These are phyloP conservation scores for Curvularia verruculosa DNA, from an alignment of 2,329 filamentous ascomycete genomes.

Conservation along the genomic window DNA sequence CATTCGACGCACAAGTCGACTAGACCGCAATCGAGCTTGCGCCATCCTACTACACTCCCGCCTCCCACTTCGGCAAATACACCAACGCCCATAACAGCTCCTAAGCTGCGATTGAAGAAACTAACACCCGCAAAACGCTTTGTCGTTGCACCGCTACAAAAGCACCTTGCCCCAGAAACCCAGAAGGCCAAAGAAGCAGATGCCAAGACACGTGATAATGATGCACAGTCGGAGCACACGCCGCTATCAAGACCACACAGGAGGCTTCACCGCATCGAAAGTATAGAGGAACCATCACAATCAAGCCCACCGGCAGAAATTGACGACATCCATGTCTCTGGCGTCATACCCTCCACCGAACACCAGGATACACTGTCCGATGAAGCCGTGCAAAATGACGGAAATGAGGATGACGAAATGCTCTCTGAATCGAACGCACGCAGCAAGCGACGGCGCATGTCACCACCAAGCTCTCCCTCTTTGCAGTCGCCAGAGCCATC, in stretches of 20 bases:
- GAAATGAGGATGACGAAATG: slow-evolving; percentile 32
- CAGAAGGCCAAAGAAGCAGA: slow-evolving; percentile 9
- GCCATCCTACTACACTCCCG: slow-evolving; percentile 26
- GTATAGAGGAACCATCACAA: slow-evolving; percentile 41
- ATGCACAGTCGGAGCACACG: slow-evolving; percentile 11
- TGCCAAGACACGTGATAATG: slow-evolving; percentile 3
- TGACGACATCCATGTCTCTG: slow-evolving; percentile 8
- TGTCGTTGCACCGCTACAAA: slow-evolving; percentile 29
- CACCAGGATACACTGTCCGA: slow-evolving; percentile 10
- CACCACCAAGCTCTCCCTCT: slow-evolving; percentile 16
- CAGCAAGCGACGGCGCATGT: slow-evolving; percentile 37
- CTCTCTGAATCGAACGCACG: slow-evolving; percentile 28
- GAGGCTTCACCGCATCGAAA: slow-evolving; percentile 39
- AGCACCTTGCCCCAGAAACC: background rate
- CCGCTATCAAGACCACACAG: slow-evolving; percentile 25
- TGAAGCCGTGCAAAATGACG: slow-evolving; percentile 1
- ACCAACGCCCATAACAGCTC: background rate
- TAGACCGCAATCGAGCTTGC: slow-evolving; percentile 35
- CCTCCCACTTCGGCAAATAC: slow-evolving; percentile 8
- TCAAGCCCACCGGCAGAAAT: slow-evolving; percentile 22
- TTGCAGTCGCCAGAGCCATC: slow-evolving; percentile 11
- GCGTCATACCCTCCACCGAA: slow-evolving; percentile 25
- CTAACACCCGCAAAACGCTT: slow-evolving; percentile 44
- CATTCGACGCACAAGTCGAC: slow-evolving; percentile 25
- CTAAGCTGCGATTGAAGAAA: slow-evolving; percentile 20